These are phyloP conservation scores for Penicillium pulvis DNA, from an alignment of 495 filamentous ascomycete species.

Conservation along the genomic window DNA sequence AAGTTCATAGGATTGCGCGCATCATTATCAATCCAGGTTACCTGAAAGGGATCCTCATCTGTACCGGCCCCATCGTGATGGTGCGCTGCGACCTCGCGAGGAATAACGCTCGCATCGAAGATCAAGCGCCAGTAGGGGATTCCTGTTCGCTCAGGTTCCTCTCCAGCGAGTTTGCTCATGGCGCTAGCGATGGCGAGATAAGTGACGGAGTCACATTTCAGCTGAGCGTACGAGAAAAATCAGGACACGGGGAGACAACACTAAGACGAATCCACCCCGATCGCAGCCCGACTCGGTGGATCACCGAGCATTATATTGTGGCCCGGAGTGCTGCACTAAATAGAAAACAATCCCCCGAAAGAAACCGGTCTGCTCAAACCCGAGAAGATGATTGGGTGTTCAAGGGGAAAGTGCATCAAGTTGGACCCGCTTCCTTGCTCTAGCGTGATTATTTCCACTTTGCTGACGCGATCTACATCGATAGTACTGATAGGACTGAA, in stretches of 20 bases:
- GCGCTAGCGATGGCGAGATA: neutral
- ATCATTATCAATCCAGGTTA: constrained; percentile 65
- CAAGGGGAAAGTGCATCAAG: neutral
- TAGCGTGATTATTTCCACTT: neutral
- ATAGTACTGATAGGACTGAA: neutral
- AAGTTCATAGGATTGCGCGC: constrained; percentile 56
- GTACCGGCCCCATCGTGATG: constrained; percentile 62
- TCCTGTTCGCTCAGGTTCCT: neutral
- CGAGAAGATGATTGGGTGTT: neutral
- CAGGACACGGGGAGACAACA: neutral
- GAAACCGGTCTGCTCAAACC: neutral
- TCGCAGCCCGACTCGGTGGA: neutral
- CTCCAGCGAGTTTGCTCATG: neutral
- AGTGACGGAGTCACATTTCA: neutral
- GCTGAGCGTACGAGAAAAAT: neutral
- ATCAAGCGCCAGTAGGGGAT: constrained; percentile 28
- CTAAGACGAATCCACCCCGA: neutral
- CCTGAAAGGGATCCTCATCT: constrained; percentile 61
- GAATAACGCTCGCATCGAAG: constrained; percentile 40
- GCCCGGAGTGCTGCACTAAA: neutral
- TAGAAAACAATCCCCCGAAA: neutral
- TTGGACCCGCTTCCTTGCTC: neutral
- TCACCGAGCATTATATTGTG: neutral
- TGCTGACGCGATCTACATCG: neutral
- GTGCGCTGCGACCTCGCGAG: constrained; percentile 46